Evolutionary conservation across 2,329 filamentous ascomycete species (phyloP).

Genomic region (Myriosclerotinia scirpicola): DNA sequence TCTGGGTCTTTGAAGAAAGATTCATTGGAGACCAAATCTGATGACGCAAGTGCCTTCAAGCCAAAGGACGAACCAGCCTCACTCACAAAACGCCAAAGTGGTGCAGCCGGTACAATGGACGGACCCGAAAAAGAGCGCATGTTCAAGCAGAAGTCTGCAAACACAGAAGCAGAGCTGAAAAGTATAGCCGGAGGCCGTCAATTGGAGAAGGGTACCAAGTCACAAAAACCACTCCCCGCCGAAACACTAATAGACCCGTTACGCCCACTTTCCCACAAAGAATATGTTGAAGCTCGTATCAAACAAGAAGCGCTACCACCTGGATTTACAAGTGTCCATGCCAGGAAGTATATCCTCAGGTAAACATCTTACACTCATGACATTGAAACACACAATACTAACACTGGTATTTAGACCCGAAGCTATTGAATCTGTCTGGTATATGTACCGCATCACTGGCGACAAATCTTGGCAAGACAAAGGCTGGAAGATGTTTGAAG

Average conservation of each 20-base stretch:
- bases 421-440: conserved; percentile 85
- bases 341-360: conserved; percentile 60
- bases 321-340: conserved; percentile 51
- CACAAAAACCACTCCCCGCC: conserved; percentile 17
- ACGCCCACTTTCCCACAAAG: conserved; percentile 49
- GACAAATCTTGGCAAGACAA: conserved; percentile 73
- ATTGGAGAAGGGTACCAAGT: conserved; percentile 20
- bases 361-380: conserved; percentile 42
- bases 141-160: conserved; percentile 25
- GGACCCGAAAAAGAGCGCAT: conserved; percentile 11
- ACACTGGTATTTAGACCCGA: conserved; percentile 47
- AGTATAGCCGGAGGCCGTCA: conserved; percentile 27
- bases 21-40: not conserved
- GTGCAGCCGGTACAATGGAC: not conserved
- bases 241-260: conserved; percentile 30
- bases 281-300: conserved; percentile 53
- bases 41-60: conserved; percentile 13
- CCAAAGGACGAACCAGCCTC: conserved; percentile 2
- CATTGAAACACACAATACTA: conserved; percentile 17
- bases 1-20: not conserved
- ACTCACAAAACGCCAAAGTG: conserved; percentile 20
- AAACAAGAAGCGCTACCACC: conserved; percentile 48
- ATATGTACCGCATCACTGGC: conserved; percentile 87
- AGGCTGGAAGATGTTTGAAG: conserved; percentile 82
- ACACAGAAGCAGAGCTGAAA: conserved; percentile 31